A percentile compares a stretch with the other conserved stretches of the same genome.
Conservation (phyloP, 352 stramenopile species). For the Globisporangium echinulatum region DNA sequence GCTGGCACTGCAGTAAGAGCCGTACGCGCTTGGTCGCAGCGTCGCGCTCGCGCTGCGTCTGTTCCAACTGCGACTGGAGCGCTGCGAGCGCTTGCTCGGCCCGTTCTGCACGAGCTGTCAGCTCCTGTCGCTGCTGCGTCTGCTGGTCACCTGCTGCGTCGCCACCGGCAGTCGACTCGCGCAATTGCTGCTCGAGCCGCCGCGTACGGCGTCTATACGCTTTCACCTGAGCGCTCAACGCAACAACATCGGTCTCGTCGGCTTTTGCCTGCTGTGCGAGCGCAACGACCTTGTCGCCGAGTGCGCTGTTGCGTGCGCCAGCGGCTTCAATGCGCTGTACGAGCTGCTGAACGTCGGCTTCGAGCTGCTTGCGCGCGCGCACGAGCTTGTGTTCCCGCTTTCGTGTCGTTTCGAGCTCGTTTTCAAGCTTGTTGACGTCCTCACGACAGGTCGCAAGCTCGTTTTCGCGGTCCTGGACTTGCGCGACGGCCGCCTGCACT, state of each 20-base stretch:
- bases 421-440: conserved; percentile 10
- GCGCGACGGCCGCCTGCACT: conserved; percentile 13
- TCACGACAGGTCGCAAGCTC: conserved; percentile 13
- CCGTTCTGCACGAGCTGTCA: no score
- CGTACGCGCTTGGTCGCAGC: conserved; percentile 51
- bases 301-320: conserved; percentile 39
- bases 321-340: conserved; percentile 48
- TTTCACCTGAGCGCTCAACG: conserved; percentile 54
- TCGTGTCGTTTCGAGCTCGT: conserved; percentile 24
- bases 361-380: conserved; percentile 50
- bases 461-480: conserved; percentile 23
- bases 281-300: conserved; percentile 54
- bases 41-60: conserved; percentile 41
- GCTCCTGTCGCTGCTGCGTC: neutral
- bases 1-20: conserved; percentile 48
- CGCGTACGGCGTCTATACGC: conserved; percentile 52
- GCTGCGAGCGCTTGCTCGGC: neutral
- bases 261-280: conserved; percentile 51
- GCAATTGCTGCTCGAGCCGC: conserved; percentile 32
- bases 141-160: conserved; percentile 21
- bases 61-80: conserved; percentile 20
- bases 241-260: conserved; percentile 55
- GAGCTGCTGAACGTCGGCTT: conserved; percentile 41
- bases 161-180: conserved; percentile 3
- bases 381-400: conserved; percentile 48